These are phyloP conservation scores for Ceratocystis harringtonii DNA, from an alignment of 2,329 filamentous ascomycete species.

Conservation along the genomic window DNA sequence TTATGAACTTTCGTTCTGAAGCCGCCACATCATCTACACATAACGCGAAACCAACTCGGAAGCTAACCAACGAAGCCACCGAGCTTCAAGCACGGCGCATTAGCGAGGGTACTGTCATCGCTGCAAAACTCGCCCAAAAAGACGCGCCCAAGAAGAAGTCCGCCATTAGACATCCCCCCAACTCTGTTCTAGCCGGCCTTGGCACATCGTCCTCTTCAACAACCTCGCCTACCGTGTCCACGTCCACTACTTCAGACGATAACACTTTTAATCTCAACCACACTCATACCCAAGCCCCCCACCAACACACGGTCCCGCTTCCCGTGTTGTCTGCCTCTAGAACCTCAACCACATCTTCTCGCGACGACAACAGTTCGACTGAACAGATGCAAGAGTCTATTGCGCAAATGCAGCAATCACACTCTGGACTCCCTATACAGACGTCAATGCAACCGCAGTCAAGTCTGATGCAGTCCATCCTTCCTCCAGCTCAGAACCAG, in stretches of 20 bases:
- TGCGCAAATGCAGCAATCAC: constrained; percentile 7
- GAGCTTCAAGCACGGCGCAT: constrained; percentile 43
- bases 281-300: background rate
- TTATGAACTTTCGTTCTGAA: constrained; percentile 39
- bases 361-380: background rate
- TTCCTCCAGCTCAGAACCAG: background rate
- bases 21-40: constrained; percentile 20
- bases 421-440: constrained; percentile 7
- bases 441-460: constrained; percentile 7
- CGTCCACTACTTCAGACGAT: background rate
- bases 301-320: constrained; percentile 8
- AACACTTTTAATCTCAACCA: background rate
- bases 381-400: constrained; percentile 8
- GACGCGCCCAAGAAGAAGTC: constrained; percentile 31
- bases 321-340: background rate
- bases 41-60: constrained; percentile 23
- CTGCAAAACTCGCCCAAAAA: constrained; percentile 40
- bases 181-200: background rate
- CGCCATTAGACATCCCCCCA: background rate
- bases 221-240: background rate
- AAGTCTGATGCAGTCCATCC: constrained; percentile 12
- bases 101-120: constrained; percentile 45
- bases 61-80: constrained; percentile 26
- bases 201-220: background rate
- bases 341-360: background rate